These are phyloP conservation scores for Tolypocladium ophioglossoides DNA, from an alignment of 2,329 filamentous ascomycete genomes.

Conservation along the genomic window DNA sequence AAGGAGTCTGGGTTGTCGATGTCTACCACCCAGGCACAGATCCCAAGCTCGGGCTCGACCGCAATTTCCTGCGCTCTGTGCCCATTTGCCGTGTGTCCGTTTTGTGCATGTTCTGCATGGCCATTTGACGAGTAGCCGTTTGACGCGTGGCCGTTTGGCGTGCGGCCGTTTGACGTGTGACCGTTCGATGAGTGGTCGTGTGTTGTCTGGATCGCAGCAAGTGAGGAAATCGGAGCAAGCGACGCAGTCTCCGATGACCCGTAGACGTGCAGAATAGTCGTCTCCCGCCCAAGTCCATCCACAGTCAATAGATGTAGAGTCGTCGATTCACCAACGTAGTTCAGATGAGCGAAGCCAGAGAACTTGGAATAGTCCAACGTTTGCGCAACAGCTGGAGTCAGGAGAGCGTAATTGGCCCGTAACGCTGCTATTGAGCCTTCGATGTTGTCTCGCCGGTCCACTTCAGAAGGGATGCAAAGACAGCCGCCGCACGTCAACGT, in stretches of 20 bases:
- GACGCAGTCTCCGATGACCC: neutral
- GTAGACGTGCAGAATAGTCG: neutral
- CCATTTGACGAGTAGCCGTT: neutral
- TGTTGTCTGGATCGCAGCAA: neutral
- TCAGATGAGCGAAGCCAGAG: neutral
- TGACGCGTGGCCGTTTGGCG: neutral
- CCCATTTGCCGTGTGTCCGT: neutral
- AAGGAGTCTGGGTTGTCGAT: constrained; percentile 6
- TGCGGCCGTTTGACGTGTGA: neutral
- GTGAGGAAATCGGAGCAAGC: neutral
- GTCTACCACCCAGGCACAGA: constrained; percentile 9
- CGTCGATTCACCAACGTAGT: neutral
- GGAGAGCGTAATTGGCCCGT: neutral
- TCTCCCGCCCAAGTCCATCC: neutral
- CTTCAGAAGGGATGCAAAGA: constrained; percentile 1
- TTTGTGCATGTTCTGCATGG: too few species aligned
- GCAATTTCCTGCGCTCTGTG: neutral
- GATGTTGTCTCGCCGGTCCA: neutral
- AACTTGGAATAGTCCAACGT: neutral
- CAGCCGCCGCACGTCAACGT: constrained; percentile 1
- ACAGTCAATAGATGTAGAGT: neutral
- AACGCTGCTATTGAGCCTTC: neutral
- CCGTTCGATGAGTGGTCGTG: neutral
- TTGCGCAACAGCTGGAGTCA: neutral
- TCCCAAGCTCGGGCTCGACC: neutral